phyloP scores from a whole-genome alignment of 805 yeast genomes.

The Candida silvatica region DNA sequence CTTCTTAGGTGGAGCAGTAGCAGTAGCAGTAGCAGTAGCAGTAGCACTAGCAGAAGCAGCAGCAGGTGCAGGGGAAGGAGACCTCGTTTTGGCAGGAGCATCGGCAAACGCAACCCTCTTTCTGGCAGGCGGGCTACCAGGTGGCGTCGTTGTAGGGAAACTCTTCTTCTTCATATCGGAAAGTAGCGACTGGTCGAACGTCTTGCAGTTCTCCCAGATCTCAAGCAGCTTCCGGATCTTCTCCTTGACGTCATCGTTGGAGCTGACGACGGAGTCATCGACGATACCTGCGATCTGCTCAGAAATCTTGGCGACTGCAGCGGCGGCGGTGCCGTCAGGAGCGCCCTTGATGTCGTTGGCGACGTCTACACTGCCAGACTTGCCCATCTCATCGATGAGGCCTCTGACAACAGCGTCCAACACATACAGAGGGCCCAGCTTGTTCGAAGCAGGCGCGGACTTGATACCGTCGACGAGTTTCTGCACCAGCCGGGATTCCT shows the following conservation, averaged over 20 bases:
- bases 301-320: constrained; percentile 61
- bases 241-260: constrained; percentile 48
- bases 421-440: constrained; percentile 84
- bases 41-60: constrained; percentile 1
- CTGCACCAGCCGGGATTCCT: constrained; percentile 43
- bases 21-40: constrained; percentile 6
- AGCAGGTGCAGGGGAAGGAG: constrained; percentile 3
- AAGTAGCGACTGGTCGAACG: constrained; percentile 56
- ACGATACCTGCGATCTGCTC: constrained; percentile 55
- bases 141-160: constrained; percentile 63
- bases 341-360: not conserved
- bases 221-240: constrained; percentile 80
- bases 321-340: constrained; percentile 53
- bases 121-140: constrained; percentile 50
- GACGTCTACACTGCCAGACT: constrained; percentile 26
- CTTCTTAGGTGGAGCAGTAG: constrained; percentile 22
- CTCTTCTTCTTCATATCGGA: constrained; percentile 47
- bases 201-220: constrained; percentile 83
- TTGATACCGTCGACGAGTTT: constrained; percentile 59
- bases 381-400: constrained; percentile 61
- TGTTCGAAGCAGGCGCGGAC: constrained; percentile 69
- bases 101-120: constrained; percentile 20
- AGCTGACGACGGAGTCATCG: constrained; percentile 51
- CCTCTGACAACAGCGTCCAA: constrained; percentile 89
- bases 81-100: not conserved